Conservation (phyloP, 495 filamentous ascomycete species). For the Xylaria curta region DNA sequence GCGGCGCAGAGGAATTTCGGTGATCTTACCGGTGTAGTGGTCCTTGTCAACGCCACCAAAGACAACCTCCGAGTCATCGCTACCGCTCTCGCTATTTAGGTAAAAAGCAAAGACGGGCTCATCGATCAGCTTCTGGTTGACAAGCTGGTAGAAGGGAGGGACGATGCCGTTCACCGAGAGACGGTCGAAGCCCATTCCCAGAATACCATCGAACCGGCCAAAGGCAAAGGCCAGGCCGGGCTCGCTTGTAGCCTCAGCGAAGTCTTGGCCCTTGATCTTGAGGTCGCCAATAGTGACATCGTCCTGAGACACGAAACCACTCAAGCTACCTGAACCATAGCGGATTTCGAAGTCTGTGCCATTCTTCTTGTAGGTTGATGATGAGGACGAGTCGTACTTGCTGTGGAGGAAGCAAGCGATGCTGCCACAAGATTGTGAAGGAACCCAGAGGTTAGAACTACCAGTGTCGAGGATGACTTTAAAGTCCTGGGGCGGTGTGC, state of each 20-base stretch:
- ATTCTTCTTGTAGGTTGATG: slow-evolving; percentile 92
- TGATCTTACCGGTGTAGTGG: slow-evolving; percentile 89
- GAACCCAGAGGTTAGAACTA: slow-evolving; percentile 99
- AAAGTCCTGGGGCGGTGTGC: slow-evolving; percentile 91
- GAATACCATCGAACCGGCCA: slow-evolving; percentile 96
- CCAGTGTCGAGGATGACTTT: slow-evolving; percentile 99
- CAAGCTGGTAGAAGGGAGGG: slow-evolving; percentile 95
- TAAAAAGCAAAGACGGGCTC: slow-evolving; percentile 97
- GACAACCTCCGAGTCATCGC: slow-evolving; percentile 81
- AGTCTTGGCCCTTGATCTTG: slow-evolving; percentile 83
- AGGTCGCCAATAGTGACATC: slow-evolving; percentile 86
- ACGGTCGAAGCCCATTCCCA: slow-evolving; percentile 92
- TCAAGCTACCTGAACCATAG: slow-evolving; percentile 95
- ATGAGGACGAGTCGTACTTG: slow-evolving; percentile 92
- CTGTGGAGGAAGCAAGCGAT: slow-evolving; percentile 98
- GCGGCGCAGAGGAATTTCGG: slow-evolving; percentile 89
- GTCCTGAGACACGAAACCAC: slow-evolving; percentile 92
- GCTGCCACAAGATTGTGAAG: slow-evolving; percentile 85
- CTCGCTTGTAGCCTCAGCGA: slow-evolving; percentile 93
- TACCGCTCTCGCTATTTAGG: slow-evolving; percentile 73
- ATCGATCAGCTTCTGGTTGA: slow-evolving; percentile 87
- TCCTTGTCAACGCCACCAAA: slow-evolving; percentile 90
- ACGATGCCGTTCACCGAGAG: slow-evolving; percentile 95
- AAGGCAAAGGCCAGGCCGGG: slow-evolving; percentile 98
- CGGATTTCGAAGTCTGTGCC: slow-evolving; percentile 90